Base-by-base conservation (phyloP, 192 early-diverging fungal genomes). In the Phlyctochytrium planicorne region DNA sequence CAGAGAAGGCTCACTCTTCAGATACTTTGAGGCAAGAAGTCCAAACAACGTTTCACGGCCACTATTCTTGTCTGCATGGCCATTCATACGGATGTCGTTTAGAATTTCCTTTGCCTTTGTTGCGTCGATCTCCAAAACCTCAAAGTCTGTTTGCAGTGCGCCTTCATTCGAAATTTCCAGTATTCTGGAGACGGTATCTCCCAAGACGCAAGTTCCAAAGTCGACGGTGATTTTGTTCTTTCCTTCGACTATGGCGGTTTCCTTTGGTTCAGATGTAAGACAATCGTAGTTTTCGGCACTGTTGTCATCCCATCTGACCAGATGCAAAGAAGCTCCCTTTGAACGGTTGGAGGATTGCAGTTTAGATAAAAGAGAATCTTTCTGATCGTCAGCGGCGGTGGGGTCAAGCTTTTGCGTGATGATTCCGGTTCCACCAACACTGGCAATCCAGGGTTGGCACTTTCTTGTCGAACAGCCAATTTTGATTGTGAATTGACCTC, bases 201-300 rank as follows among this genome's bases (percentile, higher is more conserved):
- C 73, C 56, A 60, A 59, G 35, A 70, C 67, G 50, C 73, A 75
- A 12, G 53, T 23, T 30, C 73, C 73, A 61, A 75, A 75, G 34
- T 70, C 47, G 2, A 75, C 35, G 1, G 20, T 3, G 1, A 69
- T 29, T 2, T 63, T 30, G 17, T 23, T 47, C n/a, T 31, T 17
- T 23, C n/a, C 24, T 3, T 30, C 31, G 24, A 63, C 17, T 17
- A 40, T 20, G 10, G 55, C 55, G 6, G 55, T 10, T 27, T 12
- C 20, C 55, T 25, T 57, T 20, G 20, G 10, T 47, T 47, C 40
- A 6, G 40, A 47, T 14, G 40, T 47, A 6, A 14, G 6, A 20
- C 10, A 6, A 20, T 47, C 40, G 10, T 14, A 6, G 6, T 20
- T 20, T 47, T 47, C 20, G 6, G 40, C 40, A 14, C 10, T 14